Percentiles rank a stretch among this genome's conserved stretches.
These are phyloP conservation scores for Pulveroboletus ravenelii DNA, from an alignment of 768 basidiomycete genomes.

Conservation along the genomic window DNA sequence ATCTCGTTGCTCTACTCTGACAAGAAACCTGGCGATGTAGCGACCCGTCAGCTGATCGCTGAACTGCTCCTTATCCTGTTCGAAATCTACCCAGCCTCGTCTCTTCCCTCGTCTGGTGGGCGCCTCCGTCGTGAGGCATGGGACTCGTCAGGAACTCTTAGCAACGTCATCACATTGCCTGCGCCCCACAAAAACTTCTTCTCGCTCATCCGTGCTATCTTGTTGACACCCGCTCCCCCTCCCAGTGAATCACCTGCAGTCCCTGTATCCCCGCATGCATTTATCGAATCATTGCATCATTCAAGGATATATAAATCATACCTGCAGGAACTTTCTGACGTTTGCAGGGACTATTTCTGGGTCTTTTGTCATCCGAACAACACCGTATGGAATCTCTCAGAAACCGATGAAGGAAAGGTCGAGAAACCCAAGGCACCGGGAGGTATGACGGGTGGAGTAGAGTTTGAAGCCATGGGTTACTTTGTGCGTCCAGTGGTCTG, in stretches of 20 bases:
- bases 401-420: constrained; percentile 79
- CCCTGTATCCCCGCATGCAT: constrained; percentile 70
- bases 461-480: constrained; percentile 95
- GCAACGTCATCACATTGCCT: constrained; percentile 61
- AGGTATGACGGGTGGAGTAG: constrained; percentile 98
- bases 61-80: constrained; percentile 86
- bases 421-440: constrained; percentile 93
- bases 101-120: constrained; percentile 51
- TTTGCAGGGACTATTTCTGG: constrained; percentile 94
- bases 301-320: constrained; percentile 78
- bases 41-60: constrained; percentile 83
- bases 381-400: constrained; percentile 78
- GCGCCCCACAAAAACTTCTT: constrained; percentile 68
- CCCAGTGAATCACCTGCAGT: constrained; percentile 56
- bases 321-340: constrained; percentile 78
- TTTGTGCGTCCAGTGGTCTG: constrained; percentile 54
- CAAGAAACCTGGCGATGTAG: constrained; percentile 95
- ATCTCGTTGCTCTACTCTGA: constrained; percentile 87
- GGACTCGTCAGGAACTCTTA: constrained; percentile 45
- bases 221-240: constrained; percentile 69
- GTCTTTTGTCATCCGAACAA: constrained; percentile 96
- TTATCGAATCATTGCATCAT: constrained; percentile 67
- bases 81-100: constrained; percentile 76
- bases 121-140: constrained; percentile 46
- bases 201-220: constrained; percentile 66